Conservation (phyloP, 352 stramenopile genomes). For the Phytophthora lateralis region DNA sequence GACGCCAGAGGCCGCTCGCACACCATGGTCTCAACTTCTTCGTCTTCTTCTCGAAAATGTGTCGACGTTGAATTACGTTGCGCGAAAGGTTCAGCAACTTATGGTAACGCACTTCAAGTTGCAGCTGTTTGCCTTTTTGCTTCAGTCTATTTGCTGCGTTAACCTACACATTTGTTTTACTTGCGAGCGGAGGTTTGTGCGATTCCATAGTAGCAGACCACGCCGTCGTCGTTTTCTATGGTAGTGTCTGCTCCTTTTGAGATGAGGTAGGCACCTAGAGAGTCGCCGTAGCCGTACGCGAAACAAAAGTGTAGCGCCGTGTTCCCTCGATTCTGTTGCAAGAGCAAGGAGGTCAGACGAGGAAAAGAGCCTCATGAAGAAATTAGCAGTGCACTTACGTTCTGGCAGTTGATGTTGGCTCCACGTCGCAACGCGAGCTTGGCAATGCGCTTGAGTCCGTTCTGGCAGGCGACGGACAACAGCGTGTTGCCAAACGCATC, state of each 20-base stretch:
- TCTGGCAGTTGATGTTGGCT: constrained; percentile 89
- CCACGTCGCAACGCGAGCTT: constrained; percentile 86
- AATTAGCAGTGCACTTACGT: constrained; percentile 43
- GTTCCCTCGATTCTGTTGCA: constrained; percentile 73
- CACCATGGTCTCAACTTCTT: constrained; percentile 47
- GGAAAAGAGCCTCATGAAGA: neutral
- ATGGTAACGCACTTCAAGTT: constrained; percentile 4
- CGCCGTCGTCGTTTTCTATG: constrained; percentile 69
- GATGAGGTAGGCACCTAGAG: constrained; percentile 88
- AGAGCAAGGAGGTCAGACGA: neutral
- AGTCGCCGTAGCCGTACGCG: constrained; percentile 87
- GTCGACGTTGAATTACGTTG: neutral
- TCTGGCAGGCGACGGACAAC: constrained; percentile 89
- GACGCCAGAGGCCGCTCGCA: constrained; percentile 44
- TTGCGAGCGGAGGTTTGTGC: constrained; percentile 41
- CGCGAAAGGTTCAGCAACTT: neutral
- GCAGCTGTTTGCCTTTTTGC: neutral
- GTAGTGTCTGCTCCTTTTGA: constrained; percentile 84
- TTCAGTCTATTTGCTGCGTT: neutral
- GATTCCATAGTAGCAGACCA: constrained; percentile 72
- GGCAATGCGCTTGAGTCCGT: constrained; percentile 89
- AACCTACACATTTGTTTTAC: constrained; percentile 24
- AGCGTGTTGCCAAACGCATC: constrained; percentile 88
- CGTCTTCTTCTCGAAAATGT: constrained; percentile 7
- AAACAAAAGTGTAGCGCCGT: constrained; percentile 93